Evolutionary conservation across 345 rosid species (phyloP).

Genomic region (Diplotaxis tenuifolia): DNA sequence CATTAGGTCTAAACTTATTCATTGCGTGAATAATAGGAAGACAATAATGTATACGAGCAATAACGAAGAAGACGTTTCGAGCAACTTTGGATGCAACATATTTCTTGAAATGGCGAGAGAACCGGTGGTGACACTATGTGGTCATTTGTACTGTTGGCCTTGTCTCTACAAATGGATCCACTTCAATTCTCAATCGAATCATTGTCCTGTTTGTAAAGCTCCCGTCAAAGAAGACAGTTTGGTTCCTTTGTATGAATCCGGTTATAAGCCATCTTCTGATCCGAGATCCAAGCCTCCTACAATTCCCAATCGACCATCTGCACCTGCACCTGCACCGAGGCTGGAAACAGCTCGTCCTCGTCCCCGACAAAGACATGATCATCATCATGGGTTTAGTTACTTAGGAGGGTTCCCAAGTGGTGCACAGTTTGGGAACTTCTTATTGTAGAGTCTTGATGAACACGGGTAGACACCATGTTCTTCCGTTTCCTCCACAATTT

Average conservation of each 20-base stretch:
- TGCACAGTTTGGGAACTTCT: slow-evolving; percentile 71
- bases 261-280: slow-evolving; percentile 67
- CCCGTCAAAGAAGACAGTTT: slow-evolving; percentile 69
- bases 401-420: slow-evolving; percentile 52
- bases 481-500: no score
- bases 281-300: slow-evolving; percentile 86
- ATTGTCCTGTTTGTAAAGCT: slow-evolving; percentile 95
- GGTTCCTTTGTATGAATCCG: slow-evolving; percentile 94
- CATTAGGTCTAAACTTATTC: no score
- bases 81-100: slow-evolving; percentile 82
- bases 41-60: slow-evolving; percentile 42
- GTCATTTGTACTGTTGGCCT: slow-evolving; percentile 97
- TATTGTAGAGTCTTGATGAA: slow-evolving; percentile 40
- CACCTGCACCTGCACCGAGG: no score
- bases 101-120: slow-evolving; percentile 91
- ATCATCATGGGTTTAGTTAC: slow-evolving; percentile 8
- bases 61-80: slow-evolving; percentile 50
- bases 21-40: not conserved
- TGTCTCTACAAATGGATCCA: slow-evolving; percentile 95
- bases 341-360: slow-evolving; percentile 82
- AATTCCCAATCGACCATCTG: slow-evolving; percentile 84
- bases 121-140: slow-evolving; percentile 89
- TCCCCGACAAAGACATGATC: slow-evolving; percentile 8
- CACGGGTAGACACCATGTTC: not conserved
- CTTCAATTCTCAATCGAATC: slow-evolving; percentile 45